Percentiles rank a stretch among this genome's conserved stretches.
phyloP scores from a whole-genome alignment of 345 rosid genomes.

The Linum tenue region DNA sequence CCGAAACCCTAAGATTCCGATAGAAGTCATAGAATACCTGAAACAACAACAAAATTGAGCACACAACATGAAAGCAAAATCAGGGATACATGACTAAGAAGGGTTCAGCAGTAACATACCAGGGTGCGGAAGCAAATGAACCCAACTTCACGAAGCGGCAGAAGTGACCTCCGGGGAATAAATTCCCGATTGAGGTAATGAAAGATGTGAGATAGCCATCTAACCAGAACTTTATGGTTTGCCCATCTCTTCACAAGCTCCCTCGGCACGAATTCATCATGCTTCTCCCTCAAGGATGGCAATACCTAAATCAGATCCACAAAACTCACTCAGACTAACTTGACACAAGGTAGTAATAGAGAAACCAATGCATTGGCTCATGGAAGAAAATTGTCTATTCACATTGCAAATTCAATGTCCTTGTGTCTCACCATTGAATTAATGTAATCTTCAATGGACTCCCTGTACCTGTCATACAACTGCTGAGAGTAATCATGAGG shows the following conservation, averaged over 20 bases:
- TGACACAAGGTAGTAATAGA: neutral
- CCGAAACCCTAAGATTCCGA: neutral
- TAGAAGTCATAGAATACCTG: no score
- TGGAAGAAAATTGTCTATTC: constrained; percentile 17
- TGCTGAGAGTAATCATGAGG: constrained; percentile 80
- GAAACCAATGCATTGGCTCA: neutral
- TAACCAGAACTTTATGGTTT: constrained; percentile 79
- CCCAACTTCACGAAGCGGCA: constrained; percentile 68
- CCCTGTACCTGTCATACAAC: constrained; percentile 71
- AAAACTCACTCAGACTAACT: no score
- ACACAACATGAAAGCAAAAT: no score
- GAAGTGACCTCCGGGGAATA: constrained; percentile 64
- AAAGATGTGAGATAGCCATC: constrained; percentile 84
- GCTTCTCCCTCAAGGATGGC: constrained; percentile 64
- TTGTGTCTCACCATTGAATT: constrained; percentile 55
- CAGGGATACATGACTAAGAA: no score
- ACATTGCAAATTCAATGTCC: no score
- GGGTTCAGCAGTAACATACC: constrained; percentile 38
- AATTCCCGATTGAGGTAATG: constrained; percentile 80
- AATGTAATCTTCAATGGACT: constrained; percentile 65
- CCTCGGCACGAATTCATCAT: constrained; percentile 72
- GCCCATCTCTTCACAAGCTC: constrained; percentile 78
- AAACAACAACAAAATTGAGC: no score
- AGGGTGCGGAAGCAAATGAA: constrained; percentile 69
- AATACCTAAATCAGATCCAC: constrained; percentile 46